Percentiles rank a stretch among this genome's conserved stretches.
Conservation (phyloP, 345 rosid genomes). For the Cochlearia excelsa region DNA sequence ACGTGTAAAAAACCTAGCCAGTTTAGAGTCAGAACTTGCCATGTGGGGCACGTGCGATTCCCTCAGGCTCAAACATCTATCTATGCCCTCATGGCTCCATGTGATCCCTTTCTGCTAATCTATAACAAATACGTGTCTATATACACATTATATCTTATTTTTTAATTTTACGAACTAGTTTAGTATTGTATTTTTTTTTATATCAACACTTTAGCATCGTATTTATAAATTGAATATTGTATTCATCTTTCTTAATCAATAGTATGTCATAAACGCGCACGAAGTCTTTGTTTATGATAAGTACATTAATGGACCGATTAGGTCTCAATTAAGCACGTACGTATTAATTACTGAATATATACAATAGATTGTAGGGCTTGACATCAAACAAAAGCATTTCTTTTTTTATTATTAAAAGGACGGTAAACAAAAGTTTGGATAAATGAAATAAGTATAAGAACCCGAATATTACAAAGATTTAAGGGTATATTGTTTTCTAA, state of each 20-base stretch:
- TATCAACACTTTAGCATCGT: too few species aligned
- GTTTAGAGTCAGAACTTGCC: conserved; percentile 31
- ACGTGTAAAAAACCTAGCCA: conserved; percentile 29
- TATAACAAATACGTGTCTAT: neutral
- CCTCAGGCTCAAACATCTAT: neutral
- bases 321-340: neutral
- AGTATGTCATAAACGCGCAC: too few species aligned
- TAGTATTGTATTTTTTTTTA: too few species aligned
- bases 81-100: neutral
- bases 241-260: too few species aligned
- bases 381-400: too few species aligned
- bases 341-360: neutral
- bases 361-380: neutral
- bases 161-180: too few species aligned
- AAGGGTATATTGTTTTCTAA: too few species aligned
- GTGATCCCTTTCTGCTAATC: neutral
- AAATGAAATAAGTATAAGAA: too few species aligned
- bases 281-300: neutral
- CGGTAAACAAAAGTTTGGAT: neutral
- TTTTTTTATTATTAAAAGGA: neutral
- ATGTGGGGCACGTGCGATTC: conserved; percentile 35
- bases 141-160: too few species aligned
- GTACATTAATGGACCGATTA: neutral
- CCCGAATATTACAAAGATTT: too few species aligned
- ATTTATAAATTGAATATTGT: too few species aligned